phyloP scores from a whole-genome alignment of 2,329 filamentous ascomycete genomes.

The Hypomyces rosellus region DNA sequence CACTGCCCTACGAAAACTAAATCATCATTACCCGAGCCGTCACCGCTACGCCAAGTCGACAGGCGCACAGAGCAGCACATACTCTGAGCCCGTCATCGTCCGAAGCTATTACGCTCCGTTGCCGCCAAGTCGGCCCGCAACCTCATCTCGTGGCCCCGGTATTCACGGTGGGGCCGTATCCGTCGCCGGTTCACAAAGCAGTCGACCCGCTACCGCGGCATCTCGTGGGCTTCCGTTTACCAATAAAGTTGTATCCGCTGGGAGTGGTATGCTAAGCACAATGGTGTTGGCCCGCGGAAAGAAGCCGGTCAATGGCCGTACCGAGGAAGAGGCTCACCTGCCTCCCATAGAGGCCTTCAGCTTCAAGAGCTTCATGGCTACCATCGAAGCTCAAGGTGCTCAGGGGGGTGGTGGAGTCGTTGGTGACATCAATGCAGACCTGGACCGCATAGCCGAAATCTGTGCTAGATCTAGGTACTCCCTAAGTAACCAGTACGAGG shows the following conservation, averaged over 20 bases:
- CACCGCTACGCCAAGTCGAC: constrained; percentile 52
- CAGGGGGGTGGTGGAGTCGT: constrained; percentile 42
- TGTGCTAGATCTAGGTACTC: constrained; percentile 60
- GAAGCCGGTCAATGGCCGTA: constrained; percentile 23
- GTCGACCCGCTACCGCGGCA: constrained; percentile 23
- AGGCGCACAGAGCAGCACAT: constrained; percentile 51
- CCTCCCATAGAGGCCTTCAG: constrained; percentile 58
- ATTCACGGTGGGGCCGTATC: constrained; percentile 21
- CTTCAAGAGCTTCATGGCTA: constrained; percentile 58
- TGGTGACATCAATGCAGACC: constrained; percentile 48
- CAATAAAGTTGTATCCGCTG: constrained; percentile 24
- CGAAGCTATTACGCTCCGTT: constrained; percentile 52
- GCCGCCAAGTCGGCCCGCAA: constrained; percentile 26
- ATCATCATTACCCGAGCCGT: constrained; percentile 49
- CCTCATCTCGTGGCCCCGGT: constrained; percentile 24
- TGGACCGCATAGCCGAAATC: constrained; percentile 61
- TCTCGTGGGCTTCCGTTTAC: constrained; percentile 29
- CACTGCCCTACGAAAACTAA: constrained; percentile 55
- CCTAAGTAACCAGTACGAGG: constrained; percentile 60
- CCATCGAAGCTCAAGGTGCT: constrained; percentile 40
- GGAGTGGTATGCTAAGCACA: constrained; percentile 34
- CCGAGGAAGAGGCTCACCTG: constrained; percentile 38
- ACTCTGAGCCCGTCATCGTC: constrained; percentile 60
- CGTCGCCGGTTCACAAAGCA: constrained; percentile 21
- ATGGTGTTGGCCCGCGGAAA: constrained; percentile 40